Percentiles rank a stretch among this genome's conserved stretches.
Conservation (phyloP, 257 asterid genomes). For the Ligustrum vulgare region DNA sequence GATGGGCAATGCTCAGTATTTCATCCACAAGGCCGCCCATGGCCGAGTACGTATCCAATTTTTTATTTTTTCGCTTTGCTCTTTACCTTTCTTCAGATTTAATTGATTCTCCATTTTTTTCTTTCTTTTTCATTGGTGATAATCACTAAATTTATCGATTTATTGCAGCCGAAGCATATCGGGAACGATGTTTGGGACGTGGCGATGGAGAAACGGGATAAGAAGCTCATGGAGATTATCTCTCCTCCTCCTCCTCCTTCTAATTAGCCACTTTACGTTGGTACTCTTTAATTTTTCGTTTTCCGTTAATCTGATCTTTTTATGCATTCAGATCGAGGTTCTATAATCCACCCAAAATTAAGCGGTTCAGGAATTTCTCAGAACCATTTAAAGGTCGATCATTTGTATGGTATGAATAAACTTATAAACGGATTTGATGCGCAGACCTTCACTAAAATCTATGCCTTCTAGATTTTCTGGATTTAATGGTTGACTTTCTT, state of each 20-base stretch:
- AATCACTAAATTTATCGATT: background rate
- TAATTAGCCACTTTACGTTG: conserved; percentile 16
- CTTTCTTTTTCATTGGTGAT: background rate
- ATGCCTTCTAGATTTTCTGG: background rate
- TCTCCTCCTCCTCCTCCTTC: conserved; percentile 56
- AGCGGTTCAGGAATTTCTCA: background rate
- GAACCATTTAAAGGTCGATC: background rate
- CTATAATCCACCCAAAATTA: background rate
- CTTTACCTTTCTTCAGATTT: background rate
- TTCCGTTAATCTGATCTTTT: background rate
- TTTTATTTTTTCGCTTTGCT: background rate
- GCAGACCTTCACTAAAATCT: background rate
- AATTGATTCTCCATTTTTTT: background rate
- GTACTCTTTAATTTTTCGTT: background rate
- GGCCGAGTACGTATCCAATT: conserved; percentile 64
- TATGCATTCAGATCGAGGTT: background rate
- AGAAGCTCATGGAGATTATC: conserved; percentile 73
- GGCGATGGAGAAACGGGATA: conserved; percentile 88
- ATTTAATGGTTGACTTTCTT: background rate
- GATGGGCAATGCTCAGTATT: conserved; percentile 88
- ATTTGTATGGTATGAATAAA: background rate
- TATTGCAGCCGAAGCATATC: conserved; percentile 82
- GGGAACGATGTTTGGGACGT: conserved; percentile 88
- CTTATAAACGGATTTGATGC: background rate
- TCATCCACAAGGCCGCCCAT: conserved; percentile 85